These are phyloP conservation scores for Eucalyptus cloeziana DNA, from an alignment of 345 rosid species.

Conservation along the genomic window DNA sequence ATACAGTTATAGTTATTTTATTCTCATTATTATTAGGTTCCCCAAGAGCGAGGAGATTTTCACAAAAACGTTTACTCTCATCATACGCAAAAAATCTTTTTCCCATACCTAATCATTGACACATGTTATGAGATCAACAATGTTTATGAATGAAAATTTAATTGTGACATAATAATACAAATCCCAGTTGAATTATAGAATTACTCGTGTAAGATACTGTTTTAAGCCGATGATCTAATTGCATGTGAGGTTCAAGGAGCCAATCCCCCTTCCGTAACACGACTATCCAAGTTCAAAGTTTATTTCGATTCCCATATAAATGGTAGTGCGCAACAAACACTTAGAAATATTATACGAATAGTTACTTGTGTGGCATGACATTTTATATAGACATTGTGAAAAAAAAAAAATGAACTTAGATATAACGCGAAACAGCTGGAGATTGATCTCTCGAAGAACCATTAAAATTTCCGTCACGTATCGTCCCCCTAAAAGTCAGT, in stretches of 20 bases:
- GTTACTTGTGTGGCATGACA: not conserved
- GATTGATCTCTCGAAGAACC: not conserved
- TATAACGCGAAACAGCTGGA: not conserved
- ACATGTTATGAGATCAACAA: not conserved
- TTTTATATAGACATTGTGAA: not conserved
- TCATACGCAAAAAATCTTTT: not conserved
- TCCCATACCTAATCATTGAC: not conserved
- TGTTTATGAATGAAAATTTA: not conserved
- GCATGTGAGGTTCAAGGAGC: not conserved
- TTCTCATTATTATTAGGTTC: not conserved
- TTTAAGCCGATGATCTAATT: not conserved
- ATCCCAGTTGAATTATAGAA: not conserved
- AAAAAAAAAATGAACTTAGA: not conserved
- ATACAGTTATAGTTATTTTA: not conserved
- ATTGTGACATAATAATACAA: not conserved
- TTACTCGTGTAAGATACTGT: not conserved
- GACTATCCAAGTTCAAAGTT: not conserved
- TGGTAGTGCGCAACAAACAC: not conserved
- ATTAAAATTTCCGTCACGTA: not conserved
- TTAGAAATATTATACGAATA: not conserved
- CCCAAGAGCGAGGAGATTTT: not conserved
- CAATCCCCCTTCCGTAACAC: not conserved
- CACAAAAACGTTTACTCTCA: not conserved
- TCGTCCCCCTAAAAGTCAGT: not conserved
- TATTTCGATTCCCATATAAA: not conserved